Conservation (phyloP, 129 eudicot genomes). For the Chrysanthemum makinoi region DNA sequence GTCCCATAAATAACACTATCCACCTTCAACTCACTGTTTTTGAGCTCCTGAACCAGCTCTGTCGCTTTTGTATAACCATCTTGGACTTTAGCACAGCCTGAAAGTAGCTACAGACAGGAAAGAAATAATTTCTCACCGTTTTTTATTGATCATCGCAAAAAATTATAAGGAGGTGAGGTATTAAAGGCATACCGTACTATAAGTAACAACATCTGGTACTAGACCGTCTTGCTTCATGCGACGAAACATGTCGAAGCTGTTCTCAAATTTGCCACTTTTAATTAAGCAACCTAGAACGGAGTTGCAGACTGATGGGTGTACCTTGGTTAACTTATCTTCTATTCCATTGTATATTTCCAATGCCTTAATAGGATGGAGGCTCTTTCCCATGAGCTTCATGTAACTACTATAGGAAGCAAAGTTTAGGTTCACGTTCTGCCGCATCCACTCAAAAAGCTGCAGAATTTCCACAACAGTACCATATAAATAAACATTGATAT, state of each 20-base stretch:
- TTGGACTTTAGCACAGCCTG: slow-evolving; percentile 69
- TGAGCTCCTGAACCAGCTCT: slow-evolving; percentile 69
- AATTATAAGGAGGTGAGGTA: neutral
- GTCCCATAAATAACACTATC: slow-evolving; percentile 72
- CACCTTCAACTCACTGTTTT: slow-evolving; percentile 57
- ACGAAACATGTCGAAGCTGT: slow-evolving; percentile 61
- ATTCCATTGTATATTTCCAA: slow-evolving; percentile 67
- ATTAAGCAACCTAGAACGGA: slow-evolving; percentile 68
- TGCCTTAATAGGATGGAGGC: slow-evolving; percentile 55
- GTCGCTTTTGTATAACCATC: slow-evolving; percentile 74
- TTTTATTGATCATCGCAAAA: neutral
- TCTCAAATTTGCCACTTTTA: slow-evolving; percentile 55
- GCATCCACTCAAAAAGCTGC: slow-evolving; percentile 98
- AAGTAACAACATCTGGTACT: slow-evolving; percentile 75
- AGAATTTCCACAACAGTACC: slow-evolving; percentile 5
- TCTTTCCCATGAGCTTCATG: slow-evolving; percentile 68
- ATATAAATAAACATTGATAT: neutral
- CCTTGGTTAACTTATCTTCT: slow-evolving; percentile 51
- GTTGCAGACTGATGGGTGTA: slow-evolving; percentile 74
- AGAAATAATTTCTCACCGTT: neutral
- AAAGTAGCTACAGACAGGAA: slow-evolving; percentile 53
- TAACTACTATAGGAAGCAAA: slow-evolving; percentile 85
- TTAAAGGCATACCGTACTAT: slow-evolving; percentile 62
- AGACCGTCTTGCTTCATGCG: slow-evolving; percentile 81
- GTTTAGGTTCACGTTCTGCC: slow-evolving; percentile 56